These are phyloP conservation scores for Suhomyces wounanorum DNA, from an alignment of 1,139 yeast genomes.

Conservation along the genomic window DNA sequence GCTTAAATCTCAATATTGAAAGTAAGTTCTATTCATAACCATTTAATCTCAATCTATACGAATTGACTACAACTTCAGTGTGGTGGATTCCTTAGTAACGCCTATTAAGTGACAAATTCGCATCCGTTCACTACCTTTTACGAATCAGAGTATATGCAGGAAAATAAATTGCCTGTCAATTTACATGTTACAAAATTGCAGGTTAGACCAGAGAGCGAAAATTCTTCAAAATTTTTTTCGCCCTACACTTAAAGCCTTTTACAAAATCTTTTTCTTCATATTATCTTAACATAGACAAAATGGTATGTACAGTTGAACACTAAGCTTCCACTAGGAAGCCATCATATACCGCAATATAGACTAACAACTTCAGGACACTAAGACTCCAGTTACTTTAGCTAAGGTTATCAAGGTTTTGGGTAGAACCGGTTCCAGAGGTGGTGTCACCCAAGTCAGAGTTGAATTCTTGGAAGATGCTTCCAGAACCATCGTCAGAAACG, in stretches of 20 bases:
- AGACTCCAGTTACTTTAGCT: slow-evolving; percentile 98
- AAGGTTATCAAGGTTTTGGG: slow-evolving; percentile 99
- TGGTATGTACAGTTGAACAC: slow-evolving; percentile 9
- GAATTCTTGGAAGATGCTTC: slow-evolving; percentile 98
- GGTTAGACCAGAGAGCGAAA: slow-evolving; percentile 7
- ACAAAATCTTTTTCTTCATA: slow-evolving; percentile 11
- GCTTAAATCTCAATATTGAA: too few species aligned
- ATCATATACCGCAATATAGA: slow-evolving; percentile 8
- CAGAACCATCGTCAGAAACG: slow-evolving; percentile 99
- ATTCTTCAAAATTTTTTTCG: slow-evolving; percentile 11
- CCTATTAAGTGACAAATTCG: too few species aligned
- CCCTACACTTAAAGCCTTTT: slow-evolving; percentile 6
- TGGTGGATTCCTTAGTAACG: too few species aligned
- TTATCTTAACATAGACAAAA: slow-evolving; percentile 13
- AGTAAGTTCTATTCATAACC: too few species aligned
- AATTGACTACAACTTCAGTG: too few species aligned
- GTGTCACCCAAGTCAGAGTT: slow-evolving; percentile 99
- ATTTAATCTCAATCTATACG: too few species aligned
- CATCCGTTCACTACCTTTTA: not conserved
- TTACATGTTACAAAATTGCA: slow-evolving; percentile 7
- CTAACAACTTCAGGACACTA: slow-evolving; percentile 58
- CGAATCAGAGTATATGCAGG: slow-evolving; percentile 2
- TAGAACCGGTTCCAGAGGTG: slow-evolving; percentile 99
- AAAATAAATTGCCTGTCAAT: not conserved
- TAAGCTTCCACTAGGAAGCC: not conserved